These are phyloP conservation scores for Mycogone perniciosa DNA, from an alignment of 2,329 filamentous ascomycete species.

Conservation along the genomic window DNA sequence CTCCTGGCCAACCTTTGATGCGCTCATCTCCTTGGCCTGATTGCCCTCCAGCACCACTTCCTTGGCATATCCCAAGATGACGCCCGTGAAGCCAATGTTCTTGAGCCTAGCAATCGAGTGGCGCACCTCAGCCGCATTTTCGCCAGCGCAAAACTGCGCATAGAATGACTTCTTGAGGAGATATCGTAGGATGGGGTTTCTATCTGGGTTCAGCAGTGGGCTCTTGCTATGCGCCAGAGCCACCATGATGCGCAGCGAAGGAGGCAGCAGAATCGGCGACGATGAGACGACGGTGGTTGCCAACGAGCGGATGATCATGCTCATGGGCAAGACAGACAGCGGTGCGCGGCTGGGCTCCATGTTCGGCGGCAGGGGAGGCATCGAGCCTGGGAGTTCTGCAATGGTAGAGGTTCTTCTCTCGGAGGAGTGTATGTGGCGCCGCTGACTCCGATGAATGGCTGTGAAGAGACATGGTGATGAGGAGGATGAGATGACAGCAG, in stretches of 20 bases:
- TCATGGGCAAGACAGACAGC: constrained; percentile 60
- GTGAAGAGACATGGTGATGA: constrained; percentile 14
- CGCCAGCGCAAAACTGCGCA: constrained; percentile 84
- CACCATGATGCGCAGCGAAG: constrained; percentile 63
- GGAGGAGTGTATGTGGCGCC: constrained; percentile 31
- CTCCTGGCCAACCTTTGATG: constrained; percentile 40
- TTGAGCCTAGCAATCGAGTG: constrained; percentile 60
- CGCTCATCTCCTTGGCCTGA: constrained; percentile 39
- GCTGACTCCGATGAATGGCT: constrained; percentile 6
- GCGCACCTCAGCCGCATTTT: constrained; percentile 61
- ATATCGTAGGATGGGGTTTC: constrained; percentile 63
- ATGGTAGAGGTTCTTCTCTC: constrained; percentile 31
- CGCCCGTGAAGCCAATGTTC: constrained; percentile 70
- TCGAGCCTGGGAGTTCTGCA: constrained; percentile 26
- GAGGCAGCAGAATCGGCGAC: constrained; percentile 60
- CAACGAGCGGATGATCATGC: constrained; percentile 61
- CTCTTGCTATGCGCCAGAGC: constrained; percentile 63
- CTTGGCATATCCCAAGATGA: constrained; percentile 76
- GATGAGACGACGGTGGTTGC: constrained; percentile 65
- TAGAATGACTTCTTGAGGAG: constrained; percentile 81
- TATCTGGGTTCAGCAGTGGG: constrained; percentile 64
- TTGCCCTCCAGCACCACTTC: constrained; percentile 67
- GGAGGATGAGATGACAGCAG: constrained; percentile 5
- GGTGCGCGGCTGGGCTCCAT: constrained; percentile 33
- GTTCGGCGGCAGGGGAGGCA: constrained; percentile 22